These are phyloP conservation scores for Symbiodinium natans DNA, from an alignment of 73 alveolate genomes.

Conservation along the genomic window DNA sequence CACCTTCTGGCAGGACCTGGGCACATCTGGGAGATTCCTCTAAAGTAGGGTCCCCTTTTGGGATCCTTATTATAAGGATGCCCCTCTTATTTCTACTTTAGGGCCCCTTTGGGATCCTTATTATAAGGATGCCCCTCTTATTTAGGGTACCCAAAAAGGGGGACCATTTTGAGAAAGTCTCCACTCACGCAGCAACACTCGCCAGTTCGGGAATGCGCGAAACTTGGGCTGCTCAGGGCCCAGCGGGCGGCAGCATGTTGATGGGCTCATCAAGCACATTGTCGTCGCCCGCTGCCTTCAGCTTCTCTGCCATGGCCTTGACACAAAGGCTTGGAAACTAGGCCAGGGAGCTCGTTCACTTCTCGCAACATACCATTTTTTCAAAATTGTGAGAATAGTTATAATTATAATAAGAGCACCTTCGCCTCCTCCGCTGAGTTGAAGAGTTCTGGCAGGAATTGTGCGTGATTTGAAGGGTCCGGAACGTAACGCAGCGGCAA, in stretches of 20 bases:
- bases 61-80: no score
- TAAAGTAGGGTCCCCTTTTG: no score
- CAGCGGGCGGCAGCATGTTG: constrained; percentile 49
- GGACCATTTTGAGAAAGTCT: no score
- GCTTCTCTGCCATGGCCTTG: constrained; percentile 54
- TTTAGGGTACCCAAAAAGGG: no score
- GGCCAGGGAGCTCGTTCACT: background rate
- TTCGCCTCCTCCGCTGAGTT: constrained; percentile 62
- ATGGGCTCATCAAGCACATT: constrained; percentile 71
- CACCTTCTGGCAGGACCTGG: background rate
- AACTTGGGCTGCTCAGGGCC: background rate
- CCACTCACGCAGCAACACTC: no score
- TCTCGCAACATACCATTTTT: background rate
- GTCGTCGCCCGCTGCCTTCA: constrained; percentile 56
- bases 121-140: no score
- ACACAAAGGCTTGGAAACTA: background rate
- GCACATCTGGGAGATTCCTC: no score
- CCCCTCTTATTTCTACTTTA: no score
- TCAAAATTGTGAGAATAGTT: background rate
- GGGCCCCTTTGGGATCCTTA: no score
- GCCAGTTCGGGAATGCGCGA: no score
- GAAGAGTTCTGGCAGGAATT: constrained; percentile 4
- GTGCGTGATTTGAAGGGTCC: background rate
- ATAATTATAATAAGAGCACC: background rate
- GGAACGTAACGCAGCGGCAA: background rate